Evolutionary conservation across 371 early-diverging fungal genomes (phyloP).

Genomic region (Batkoa obscura): DNA sequence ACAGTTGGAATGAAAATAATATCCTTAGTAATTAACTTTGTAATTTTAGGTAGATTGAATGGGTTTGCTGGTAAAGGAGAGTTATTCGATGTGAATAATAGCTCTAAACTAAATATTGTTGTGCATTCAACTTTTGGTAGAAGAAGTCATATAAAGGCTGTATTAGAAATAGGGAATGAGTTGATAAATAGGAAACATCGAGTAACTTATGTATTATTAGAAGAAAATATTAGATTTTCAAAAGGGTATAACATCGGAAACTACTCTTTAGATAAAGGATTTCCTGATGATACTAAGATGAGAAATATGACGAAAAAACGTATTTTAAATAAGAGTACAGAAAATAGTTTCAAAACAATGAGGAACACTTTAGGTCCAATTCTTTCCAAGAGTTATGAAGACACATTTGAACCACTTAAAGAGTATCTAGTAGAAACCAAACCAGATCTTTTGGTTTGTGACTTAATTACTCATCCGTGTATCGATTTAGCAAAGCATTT

Average conservation of each 20-base stretch:
- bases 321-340: no score
- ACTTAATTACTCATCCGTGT: not conserved
- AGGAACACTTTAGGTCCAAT: not conserved
- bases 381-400: no score
- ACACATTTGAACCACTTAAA: no score
- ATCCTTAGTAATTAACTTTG: no score
- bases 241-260: not conserved
- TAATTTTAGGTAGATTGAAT: no score
- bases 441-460: conserved; percentile 3
- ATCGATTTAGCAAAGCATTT: not conserved
- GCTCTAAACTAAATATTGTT: no score
- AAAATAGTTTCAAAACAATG: not conserved
- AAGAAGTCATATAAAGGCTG: not conserved
- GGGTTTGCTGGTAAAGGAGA: no score
- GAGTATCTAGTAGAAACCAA: no score
- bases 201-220: not conserved
- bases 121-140: not conserved
- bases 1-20: no score
- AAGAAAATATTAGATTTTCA: not conserved
- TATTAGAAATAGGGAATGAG: not conserved
- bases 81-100: no score
- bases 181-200: not conserved
- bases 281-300: not conserved
- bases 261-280: not conserved
- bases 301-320: not conserved